These are phyloP conservation scores for Obelidium mucronatum DNA, from an alignment of 192 early-diverging fungal genomes.

Conservation along the genomic window DNA sequence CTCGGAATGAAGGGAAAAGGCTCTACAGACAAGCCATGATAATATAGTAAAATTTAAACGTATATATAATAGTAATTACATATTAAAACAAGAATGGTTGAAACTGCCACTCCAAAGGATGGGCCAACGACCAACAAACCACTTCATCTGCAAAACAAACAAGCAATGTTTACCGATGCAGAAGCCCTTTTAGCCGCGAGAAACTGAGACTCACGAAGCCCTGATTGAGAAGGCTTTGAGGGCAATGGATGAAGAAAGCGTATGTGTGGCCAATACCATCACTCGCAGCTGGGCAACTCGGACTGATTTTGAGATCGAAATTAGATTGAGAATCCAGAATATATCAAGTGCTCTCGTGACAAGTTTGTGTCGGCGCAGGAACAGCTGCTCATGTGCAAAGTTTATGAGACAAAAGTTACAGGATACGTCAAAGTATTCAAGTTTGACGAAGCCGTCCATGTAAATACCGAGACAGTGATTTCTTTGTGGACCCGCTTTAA, in stretches of 20 bases:
- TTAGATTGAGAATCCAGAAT: neutral
- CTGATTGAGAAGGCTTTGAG: neutral
- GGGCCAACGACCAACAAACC: neutral
- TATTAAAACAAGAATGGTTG: neutral
- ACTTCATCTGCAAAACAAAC: neutral
- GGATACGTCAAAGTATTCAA: constrained; percentile 43
- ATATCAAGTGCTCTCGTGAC: neutral
- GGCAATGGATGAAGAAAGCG: constrained; percentile 8
- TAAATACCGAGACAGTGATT: constrained; percentile 10
- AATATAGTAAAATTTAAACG: neutral
- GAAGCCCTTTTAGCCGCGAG: neutral
- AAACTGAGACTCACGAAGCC: neutral
- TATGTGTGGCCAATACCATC: neutral
- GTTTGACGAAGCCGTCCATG: constrained; percentile 50
- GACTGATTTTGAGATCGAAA: too few relatives aligned
- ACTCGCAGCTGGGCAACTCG: neutral
- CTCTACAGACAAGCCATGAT: neutral
- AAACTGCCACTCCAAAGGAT: neutral
- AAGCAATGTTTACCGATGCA: neutral
- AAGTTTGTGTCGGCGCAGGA: constrained; percentile 47
- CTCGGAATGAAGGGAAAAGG: constrained; percentile 17
- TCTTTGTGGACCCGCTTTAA: too few relatives aligned
- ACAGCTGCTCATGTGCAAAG: constrained; percentile 41
- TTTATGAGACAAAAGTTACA: constrained; percentile 46
- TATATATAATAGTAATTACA: neutral